phyloP scores from a whole-genome alignment of 176 grass and related monocot species.

The Oryza meridionalis region DNA sequence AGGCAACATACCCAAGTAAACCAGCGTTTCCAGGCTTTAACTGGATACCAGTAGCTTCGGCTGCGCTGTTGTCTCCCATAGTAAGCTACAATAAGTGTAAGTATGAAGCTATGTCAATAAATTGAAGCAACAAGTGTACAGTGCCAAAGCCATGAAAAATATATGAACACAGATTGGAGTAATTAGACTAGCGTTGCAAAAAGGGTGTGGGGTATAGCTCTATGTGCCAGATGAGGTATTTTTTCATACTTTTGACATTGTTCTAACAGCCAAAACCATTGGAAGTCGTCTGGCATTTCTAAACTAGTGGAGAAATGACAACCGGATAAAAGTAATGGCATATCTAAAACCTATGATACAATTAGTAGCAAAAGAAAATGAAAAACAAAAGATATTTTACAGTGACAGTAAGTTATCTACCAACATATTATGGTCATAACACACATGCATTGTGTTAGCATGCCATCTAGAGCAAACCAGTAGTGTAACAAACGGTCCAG shows the following conservation, averaged over 20 bases:
- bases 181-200: background rate
- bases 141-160: constrained; percentile 18
- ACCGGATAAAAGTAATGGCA: background rate
- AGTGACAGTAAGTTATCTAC: constrained; percentile 1
- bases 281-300: background rate
- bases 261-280: background rate
- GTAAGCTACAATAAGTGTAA: constrained; percentile 56
- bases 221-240: background rate
- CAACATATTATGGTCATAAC: background rate
- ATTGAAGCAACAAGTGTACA: constrained; percentile 13
- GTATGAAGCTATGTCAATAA: background rate
- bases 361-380: background rate
- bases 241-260: background rate
- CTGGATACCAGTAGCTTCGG: constrained; percentile 55
- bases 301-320: background rate
- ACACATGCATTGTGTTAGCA: background rate
- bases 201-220: background rate
- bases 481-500: constrained; percentile 10
- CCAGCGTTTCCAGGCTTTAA: constrained; percentile 69
- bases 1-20: constrained; percentile 77
- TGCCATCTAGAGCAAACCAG: constrained; percentile 20
- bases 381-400: background rate
- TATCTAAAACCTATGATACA: background rate
- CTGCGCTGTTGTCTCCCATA: constrained; percentile 61
- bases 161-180: constrained; percentile 6